phyloP scores from a whole-genome alignment of 306 rosid species.

The Erythrophleum fordii region DNA sequence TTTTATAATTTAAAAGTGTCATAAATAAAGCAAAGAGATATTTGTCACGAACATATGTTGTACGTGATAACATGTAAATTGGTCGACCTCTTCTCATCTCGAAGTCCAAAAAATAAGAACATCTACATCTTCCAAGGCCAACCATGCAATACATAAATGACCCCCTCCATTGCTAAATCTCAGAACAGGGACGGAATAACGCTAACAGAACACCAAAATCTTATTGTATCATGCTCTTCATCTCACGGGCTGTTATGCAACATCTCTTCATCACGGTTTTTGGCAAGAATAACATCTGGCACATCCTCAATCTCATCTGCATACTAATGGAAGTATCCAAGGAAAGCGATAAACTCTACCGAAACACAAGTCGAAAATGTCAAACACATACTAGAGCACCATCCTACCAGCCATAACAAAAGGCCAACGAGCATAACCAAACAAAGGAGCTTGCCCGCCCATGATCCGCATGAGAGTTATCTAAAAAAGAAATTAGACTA shows the following conservation, averaged over 20 bases:
- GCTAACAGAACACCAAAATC: background rate
- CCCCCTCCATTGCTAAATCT: no score
- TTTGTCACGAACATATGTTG: no score
- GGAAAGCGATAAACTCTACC: background rate
- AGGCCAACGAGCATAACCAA: conserved; percentile 85
- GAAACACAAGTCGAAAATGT: no score
- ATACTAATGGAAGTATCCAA: conserved; percentile 50
- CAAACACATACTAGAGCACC: conserved; percentile 19
- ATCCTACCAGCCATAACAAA: conserved; percentile 72
- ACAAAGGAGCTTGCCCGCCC: conserved; percentile 93
- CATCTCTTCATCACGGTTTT: conserved; percentile 40
- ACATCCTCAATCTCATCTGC: conserved; percentile 70
- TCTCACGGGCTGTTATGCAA: conserved; percentile 13
- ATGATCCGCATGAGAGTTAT: conserved; percentile 82
- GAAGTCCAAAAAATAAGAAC: no score
- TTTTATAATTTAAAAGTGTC: no score
- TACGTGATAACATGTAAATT: no score
- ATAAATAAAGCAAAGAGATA: no score
- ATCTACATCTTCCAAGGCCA: no score
- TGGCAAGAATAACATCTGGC: conserved; percentile 54
- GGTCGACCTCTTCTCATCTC: no score
- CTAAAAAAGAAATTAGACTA: conserved; percentile 47
- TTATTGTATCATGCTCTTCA: background rate
- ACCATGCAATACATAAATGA: no score
- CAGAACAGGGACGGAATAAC: no score